These are phyloP conservation scores for Chaetoceros tenuissimus DNA, from an alignment of 108 stramenopile genomes.

Conservation along the genomic window DNA sequence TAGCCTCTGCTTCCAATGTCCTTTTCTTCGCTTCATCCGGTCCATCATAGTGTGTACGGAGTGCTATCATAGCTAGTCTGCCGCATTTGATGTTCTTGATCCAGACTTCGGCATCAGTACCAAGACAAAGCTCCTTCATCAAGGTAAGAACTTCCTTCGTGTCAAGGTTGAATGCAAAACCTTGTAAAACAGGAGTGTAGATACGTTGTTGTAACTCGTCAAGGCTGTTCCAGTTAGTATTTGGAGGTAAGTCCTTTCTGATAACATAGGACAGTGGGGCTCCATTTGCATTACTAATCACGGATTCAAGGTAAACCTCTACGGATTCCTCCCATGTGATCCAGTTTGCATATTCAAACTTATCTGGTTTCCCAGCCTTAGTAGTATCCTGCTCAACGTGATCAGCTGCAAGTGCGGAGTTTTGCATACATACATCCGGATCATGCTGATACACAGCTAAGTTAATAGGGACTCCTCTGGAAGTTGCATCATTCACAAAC, in stretches of 20 bases:
- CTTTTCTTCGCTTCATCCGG: background rate
- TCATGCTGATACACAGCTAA: background rate
- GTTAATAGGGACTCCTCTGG: background rate
- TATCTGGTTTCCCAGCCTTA: background rate
- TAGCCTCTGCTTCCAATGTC: background rate
- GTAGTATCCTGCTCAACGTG: background rate
- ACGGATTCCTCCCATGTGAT: background rate
- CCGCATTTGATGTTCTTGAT: background rate
- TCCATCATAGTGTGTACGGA: background rate
- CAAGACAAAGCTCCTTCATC: background rate
- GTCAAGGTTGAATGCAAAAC: background rate
- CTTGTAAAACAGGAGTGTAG: background rate
- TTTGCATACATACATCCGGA: background rate
- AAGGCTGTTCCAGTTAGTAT: background rate
- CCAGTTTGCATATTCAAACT: background rate
- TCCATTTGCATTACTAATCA: background rate
- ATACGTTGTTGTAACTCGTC: background rate
- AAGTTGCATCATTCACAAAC: background rate
- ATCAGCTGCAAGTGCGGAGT: background rate
- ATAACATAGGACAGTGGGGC: background rate
- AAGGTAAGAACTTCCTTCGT: background rate
- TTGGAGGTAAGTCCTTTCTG: background rate
- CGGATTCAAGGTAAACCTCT: background rate
- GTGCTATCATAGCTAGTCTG: background rate
- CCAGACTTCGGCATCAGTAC: background rate